Percentiles rank a stretch among this genome's conserved stretches.
These are phyloP conservation scores for Spironucleus salmonicida DNA, from an alignment of 208 protist species.

Conservation along the genomic window DNA sequence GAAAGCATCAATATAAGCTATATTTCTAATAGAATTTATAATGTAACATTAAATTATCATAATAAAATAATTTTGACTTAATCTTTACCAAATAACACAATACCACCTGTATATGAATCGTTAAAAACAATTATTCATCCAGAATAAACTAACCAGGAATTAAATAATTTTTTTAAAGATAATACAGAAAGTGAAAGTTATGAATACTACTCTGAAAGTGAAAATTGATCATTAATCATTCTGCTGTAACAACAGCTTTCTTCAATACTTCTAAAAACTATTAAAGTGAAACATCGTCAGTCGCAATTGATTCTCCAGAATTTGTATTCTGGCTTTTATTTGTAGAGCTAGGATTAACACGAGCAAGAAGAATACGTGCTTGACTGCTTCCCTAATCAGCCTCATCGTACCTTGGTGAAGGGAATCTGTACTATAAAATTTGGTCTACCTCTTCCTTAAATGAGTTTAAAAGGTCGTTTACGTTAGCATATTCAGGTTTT, in stretches of 20 bases:
- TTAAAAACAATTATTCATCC: no score
- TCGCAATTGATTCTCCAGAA: conserved; percentile 9
- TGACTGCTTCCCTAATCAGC: conserved; percentile 11
- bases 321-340: background rate
- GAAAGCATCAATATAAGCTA: no score
- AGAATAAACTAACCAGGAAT: no score
- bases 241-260: background rate
- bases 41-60: no score
- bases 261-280: conserved; percentile 26
- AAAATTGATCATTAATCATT: no score
- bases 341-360: conserved; percentile 13
- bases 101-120: no score
- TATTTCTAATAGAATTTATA: no score
- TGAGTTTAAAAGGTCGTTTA: conserved; percentile 8
- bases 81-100: no score
- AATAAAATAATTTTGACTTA: no score
- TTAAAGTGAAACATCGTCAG: conserved; percentile 18
- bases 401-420: background rate
- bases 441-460: background rate
- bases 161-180: no score
- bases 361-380: conserved; percentile 11
- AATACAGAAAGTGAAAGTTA: no score
- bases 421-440: background rate
- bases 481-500: conserved; percentile 28
- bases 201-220: no score